phyloP scores from a whole-genome alignment of 2,329 filamentous ascomycete genomes.

The Mollisiaceae sp. region DNA sequence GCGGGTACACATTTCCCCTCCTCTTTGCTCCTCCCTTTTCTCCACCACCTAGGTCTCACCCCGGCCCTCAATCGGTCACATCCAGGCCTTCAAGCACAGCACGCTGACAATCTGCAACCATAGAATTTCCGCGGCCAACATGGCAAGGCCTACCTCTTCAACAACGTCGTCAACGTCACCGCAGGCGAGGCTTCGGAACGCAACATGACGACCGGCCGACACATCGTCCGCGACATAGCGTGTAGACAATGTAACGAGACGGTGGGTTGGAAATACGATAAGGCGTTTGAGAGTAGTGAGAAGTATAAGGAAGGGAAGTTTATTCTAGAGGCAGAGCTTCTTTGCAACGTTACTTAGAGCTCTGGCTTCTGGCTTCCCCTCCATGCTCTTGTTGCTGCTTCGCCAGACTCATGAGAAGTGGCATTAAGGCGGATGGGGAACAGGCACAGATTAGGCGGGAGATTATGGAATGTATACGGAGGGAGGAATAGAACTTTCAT shows the following conservation, averaged over 20 bases:
- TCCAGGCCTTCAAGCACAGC: constrained; percentile 50
- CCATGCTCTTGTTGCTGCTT: not conserved
- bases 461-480: not conserved
- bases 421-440: not conserved
- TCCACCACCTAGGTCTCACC: constrained; percentile 18
- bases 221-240: constrained; percentile 90
- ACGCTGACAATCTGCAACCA: not conserved
- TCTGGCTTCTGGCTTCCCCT: no score
- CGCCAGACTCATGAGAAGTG: not conserved
- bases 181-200: constrained; percentile 86
- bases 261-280: constrained; percentile 99
- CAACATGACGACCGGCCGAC: constrained; percentile 96
- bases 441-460: not conserved
- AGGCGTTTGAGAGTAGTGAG: constrained; percentile 88
- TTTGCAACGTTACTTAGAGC: constrained; percentile 72
- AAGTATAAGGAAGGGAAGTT: constrained; percentile 99
- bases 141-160: constrained; percentile 97
- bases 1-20: constrained; percentile 59
- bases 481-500: not conserved
- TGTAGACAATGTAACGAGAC: constrained; percentile 91
- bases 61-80: constrained; percentile 7
- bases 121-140: constrained; percentile 99
- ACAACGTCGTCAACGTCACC: constrained; percentile 89
- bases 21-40: constrained; percentile 20
- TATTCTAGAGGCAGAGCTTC: constrained; percentile 89